A percentile compares a stretch with the other conserved stretches of the same genome.
These are phyloP conservation scores for Cubamyces sp. DNA, from an alignment of 768 basidiomycete species.

Conservation along the genomic window DNA sequence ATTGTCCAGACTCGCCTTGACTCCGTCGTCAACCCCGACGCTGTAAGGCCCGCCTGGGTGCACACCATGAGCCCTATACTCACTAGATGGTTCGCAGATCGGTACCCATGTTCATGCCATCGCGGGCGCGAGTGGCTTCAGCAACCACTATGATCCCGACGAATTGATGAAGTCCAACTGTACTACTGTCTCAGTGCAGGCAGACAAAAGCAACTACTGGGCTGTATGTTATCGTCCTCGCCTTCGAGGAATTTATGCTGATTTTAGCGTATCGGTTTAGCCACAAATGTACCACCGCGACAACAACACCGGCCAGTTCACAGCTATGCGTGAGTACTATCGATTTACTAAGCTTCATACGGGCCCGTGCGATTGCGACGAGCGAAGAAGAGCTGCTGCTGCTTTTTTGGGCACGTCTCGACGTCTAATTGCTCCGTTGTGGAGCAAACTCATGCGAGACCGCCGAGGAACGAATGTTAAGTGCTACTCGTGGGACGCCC, in stretches of 20 bases:
- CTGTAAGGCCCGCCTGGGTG: background rate
- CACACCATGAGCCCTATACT: background rate
- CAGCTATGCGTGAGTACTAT: slow-evolving; percentile 21
- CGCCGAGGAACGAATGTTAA: too few relatives aligned
- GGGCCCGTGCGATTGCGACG: too few relatives aligned
- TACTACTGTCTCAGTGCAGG: slow-evolving; percentile 24
- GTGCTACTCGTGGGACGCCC: background rate
- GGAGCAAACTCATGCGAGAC: background rate
- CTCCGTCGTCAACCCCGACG: slow-evolving; percentile 20
- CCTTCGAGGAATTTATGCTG: background rate
- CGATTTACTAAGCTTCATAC: background rate
- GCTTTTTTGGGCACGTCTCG: background rate
- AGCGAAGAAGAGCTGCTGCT: too few relatives aligned
- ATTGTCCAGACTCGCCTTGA: slow-evolving; percentile 23
- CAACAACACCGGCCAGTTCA: slow-evolving; percentile 25
- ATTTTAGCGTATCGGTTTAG: slow-evolving; percentile 13
- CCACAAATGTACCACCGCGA: slow-evolving; percentile 29
- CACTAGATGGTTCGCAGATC: slow-evolving; percentile 7
- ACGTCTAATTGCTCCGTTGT: background rate
- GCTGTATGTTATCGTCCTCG: slow-evolving; percentile 18
- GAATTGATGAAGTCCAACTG: slow-evolving; percentile 24
- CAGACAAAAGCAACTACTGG: slow-evolving; percentile 33
- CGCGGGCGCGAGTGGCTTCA: slow-evolving; percentile 24
- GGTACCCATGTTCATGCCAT: slow-evolving; percentile 26
- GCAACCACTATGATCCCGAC: slow-evolving; percentile 19